Base-by-base conservation (phyloP, 106 monocot genomes). In the Apostasia ramifera region DNA sequence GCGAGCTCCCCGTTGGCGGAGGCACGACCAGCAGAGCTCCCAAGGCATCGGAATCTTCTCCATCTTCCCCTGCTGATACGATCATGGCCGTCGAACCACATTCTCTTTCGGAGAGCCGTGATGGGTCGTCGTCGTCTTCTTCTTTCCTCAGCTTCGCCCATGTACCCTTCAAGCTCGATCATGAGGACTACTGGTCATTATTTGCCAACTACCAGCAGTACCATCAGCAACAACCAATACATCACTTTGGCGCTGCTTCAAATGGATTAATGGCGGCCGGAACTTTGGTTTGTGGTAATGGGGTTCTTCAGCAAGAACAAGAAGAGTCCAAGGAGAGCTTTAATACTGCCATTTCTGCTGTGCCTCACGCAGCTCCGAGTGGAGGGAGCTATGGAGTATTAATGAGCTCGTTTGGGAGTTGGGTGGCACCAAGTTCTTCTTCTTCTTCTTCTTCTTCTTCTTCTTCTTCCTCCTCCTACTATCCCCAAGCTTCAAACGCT, bases 1-100 rank as follows among this genome's bases (percentile, higher is more conserved):
- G 91, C 78, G 89, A 88, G 55, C 86, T 91, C 1, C 95, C 95
- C 5, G 85, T 95, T 40, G 90, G 95, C 15, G 78, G 87, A 2
- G 26, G 62, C 62, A 75, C 82, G 77, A 66, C 91, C 42, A 63
- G 66, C 55, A 74, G 73, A 43, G 57, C 71, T 46, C 61, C 79
- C 9, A 88, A 80, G 46, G 47, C 80, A 40, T 71, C 68, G 0
- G 80, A 81, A 0, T 77, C 74, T 12, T 60, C 84, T 2, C 72
- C 82, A 0, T 78, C 82, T 0, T 83, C 83, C 12, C 79, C 83
- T 0, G 74, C 81, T 0, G 88, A 86, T 5, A 51, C 76, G 26
- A 67, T 79, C 2, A 74, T 49, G 62, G 39, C 72, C 12, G 74
- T 79, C 4, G 53, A 41, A 40, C 38, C 6, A 57, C 15, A 64